Conservation (phyloP, 371 early-diverging fungal genomes). For the Choanephora cucurbitarum region DNA sequence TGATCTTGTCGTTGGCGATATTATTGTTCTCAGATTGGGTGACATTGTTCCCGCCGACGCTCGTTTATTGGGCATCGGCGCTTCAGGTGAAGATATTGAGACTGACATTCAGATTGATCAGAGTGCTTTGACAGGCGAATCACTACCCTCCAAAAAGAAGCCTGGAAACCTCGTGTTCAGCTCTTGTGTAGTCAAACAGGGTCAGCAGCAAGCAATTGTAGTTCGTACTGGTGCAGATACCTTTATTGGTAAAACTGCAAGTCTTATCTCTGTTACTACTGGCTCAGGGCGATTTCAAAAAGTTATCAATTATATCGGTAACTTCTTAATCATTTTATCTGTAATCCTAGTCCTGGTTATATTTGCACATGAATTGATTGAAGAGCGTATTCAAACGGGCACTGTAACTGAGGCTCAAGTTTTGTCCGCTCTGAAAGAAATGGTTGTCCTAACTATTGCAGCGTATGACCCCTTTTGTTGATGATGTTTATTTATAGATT, state of each 20-base stretch:
- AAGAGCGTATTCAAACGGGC: slow-evolving; percentile 35
- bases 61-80: slow-evolving; percentile 80
- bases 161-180: slow-evolving; percentile 82
- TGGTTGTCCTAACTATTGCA: slow-evolving; percentile 47
- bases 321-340: slow-evolving; percentile 77
- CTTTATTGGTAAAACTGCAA: slow-evolving; percentile 92
- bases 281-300: slow-evolving; percentile 88
- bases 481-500: neutral
- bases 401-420: slow-evolving; percentile 47
- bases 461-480: slow-evolving; percentile 15
- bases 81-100: slow-evolving; percentile 75
- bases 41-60: slow-evolving; percentile 95
- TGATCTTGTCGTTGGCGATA: slow-evolving; percentile 84
- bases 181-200: slow-evolving; percentile 83
- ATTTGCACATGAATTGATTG: slow-evolving; percentile 67
- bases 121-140: slow-evolving; percentile 93
- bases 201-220: slow-evolving; percentile 84
- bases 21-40: slow-evolving; percentile 87
- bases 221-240: slow-evolving; percentile 87
- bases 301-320: slow-evolving; percentile 81
- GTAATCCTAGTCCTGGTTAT: slow-evolving; percentile 77
- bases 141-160: slow-evolving; percentile 79
- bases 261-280: slow-evolving; percentile 80
- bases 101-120: slow-evolving; percentile 88
- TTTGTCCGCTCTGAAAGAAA: slow-evolving; percentile 71